Base-by-base conservation (phyloP, 768 basidiomycete genomes). In the Lentinus tigrinus region DNA sequence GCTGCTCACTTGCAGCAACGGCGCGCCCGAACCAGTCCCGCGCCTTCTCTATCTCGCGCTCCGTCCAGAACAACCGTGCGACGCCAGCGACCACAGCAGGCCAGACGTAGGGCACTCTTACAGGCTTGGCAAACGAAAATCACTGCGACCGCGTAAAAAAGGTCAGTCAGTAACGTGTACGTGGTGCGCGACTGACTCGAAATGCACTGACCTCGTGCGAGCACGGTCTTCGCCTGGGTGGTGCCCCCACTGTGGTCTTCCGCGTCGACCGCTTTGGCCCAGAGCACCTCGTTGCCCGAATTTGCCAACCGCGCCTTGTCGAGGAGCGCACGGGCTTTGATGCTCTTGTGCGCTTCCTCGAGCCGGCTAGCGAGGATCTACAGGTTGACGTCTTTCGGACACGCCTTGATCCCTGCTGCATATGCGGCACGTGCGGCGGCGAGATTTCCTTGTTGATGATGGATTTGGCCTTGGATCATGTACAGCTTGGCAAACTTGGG, bases 381-480 rank as follows among this genome's bases (percentile, higher is more conserved):
- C 0, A 98, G 75, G 0, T 87, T 86, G 28, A 88, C 81, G 31
- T 91, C 88, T 66, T 92, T 93, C 0, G 96, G 90, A 61, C 91
- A 93, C 1, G 86, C 83, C 73, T 94, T 95, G 70, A 92, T 75
- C 0, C 95, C 97, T 5, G 87, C 82, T 0, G 92, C 84, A 68
- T 84, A 97, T 1, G 95, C 85, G 2, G 85, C 84, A 14, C 96
- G 85, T 0, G 95, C 93, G 3, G 80, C 80, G 4, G 83, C 48
- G 47, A 79, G 75, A 51, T 89, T 82, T n/a, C 78, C 76, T 39
- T 79, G 79, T 19, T 82, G 73, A 62, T 89, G 83, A 61, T 88
- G 80, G 14, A 98, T 94, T 68, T 98, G 96, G 1, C 94, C 96
- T 75, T 98, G 91, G 62, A 98, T 89, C 92, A 98, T 93, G 76